Evolutionary conservation across 768 basidiomycete genomes (phyloP), one percentile per base, ranked within the genome.

Genomic region (Collybia sp.): DNA sequence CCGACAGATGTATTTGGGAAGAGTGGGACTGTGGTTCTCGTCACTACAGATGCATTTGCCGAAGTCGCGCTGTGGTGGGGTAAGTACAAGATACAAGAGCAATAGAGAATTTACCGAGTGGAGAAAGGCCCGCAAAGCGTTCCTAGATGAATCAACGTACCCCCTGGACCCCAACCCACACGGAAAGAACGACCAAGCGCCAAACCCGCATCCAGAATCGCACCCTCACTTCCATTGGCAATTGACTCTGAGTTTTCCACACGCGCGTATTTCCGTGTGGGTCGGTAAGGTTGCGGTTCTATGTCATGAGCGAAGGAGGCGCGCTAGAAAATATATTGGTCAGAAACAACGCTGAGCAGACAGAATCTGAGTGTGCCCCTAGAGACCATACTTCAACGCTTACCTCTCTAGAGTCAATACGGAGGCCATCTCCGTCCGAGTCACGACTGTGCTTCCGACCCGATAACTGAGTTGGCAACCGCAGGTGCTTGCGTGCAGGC

Each of bases 91-190:
- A 6, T 10, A 33, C 25, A 20, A 13, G 16, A 16, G 15, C 13
- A 25, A 12, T 17, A 46, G 32, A 9, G 4, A 8, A 74, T 84
- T 59, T 58, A 88, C 88, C 66, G 52, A 41, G 69, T 65, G 43
- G 71, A 67, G 3, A 58, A 66, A 18, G 84, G 82, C 6, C 72
- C 67, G 65, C 88, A 85, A 51, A 95, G 66, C 41, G 72, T 71
- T n/a, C 91, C 93, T 10, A 86, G 62, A 62, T 91, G 85, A 10
- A 83, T 83, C 6, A 97, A 59, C 33, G 70, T 72, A 0, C 92
- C 92, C 32, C 79, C 76, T 1, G 88, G 85, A 15, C 94, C 91
- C 92, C 93, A 98, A 3, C 90, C 83, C 2, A 87, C 90, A 46
- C 93, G 77, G 63, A 93, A 96, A 11, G 88, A 90, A 13, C 92